Evolutionary conservation across 2,329 filamentous ascomycete species (phyloP), one percentile per base, ranked within the genome.

Genomic region (Chaetomium olivaceum): DNA sequence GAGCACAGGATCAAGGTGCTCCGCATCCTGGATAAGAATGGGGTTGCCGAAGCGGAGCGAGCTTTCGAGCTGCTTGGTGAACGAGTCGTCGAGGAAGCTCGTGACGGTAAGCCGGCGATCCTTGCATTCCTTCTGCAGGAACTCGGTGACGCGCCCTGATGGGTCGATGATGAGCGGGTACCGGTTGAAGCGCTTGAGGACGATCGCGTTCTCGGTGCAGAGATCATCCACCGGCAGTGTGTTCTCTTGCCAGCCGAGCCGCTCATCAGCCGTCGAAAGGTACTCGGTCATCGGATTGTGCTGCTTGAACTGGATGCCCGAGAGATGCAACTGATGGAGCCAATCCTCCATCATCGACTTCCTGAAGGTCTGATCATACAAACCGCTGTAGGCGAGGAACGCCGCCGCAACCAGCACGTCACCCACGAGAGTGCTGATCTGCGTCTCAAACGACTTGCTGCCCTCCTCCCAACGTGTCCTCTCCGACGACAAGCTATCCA

Each of bases 81-180:
- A 99, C 0, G 92, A 96, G 76, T 97, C 94, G 74, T 99, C 96
- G 76, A 99, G 79, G 86, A 99, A 99, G 79, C 95, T 98, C 0
- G 95, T 99, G 59, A 99, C 92, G 0, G 94, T 99, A 66, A 99
- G 87, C 61, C 93, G 92, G 64, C 94, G 89, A 61, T 97, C 93
- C 76, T 94, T 94, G 83, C 90, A 95, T 79, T 98, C 92, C 74
- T 93, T 94, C 78, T 96, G 91, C 74, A 99, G 77, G 82, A 98
- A 99, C 73, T 99, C 95, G 0, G 92, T 95, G 25, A 94, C 92
- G 70, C 95, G 88, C 51, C 95, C 95, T 16, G 95, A 98, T 1
- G 96, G 96, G 77, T 99, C 95, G 76, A 99, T 97, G 77, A 99
- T 98, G 67, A 99, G 86, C 54, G 96, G 95, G 77, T 99, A 99